Base-by-base conservation (phyloP, 495 filamentous ascomycete genomes). In the Aspergillus biplanus region DNA sequence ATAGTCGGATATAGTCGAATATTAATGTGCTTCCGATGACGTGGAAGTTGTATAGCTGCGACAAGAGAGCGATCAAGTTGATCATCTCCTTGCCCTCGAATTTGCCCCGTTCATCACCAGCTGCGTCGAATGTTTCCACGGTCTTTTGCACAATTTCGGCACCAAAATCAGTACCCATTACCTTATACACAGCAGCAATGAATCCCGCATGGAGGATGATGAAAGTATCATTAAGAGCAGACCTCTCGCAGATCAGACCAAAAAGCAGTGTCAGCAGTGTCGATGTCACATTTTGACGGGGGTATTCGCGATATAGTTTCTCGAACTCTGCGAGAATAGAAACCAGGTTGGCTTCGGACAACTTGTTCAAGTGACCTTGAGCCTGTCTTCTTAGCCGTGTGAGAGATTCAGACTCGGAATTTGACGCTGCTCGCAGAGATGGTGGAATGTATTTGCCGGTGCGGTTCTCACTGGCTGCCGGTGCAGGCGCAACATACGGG, bases 191-290 rank as follows among this genome's bases (percentile, higher is more conserved):
- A 0, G 92, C 93, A 7, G 93, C 88, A 62, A 95, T 87, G 69
- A 98, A 98, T 5, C 91, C 94, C 18, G 94, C 91, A 68, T 92
- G 90, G 33, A 97, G 86, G 50, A 97, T 90, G 65, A 97, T 85
- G 68, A 97, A 94, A 0, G 92, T 93, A 68, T 98, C 93, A 18
- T 87, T 85, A 2, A 97, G 81, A 42, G 77, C 83, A 2, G 92
- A 88, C 21, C 86, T 83, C 58, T 97, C 93, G 66, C 87, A 87
- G 32, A 97, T 83, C 32, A 93, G 80, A 7, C 84, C 82, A 50
- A 97, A 81, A 0, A 97, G 73, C 4, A 97, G 75, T 64, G 89
- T 83, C 3, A 93, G 83, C 9, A 96, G 73, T 0, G 86, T 90
- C 1, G 90, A 88, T 5, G 92, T 94, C 47, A 98, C 92, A 71